phyloP scores from a whole-genome alignment of 169 alveolate genomes.

The Plasmodium billcollinsi region DNA sequence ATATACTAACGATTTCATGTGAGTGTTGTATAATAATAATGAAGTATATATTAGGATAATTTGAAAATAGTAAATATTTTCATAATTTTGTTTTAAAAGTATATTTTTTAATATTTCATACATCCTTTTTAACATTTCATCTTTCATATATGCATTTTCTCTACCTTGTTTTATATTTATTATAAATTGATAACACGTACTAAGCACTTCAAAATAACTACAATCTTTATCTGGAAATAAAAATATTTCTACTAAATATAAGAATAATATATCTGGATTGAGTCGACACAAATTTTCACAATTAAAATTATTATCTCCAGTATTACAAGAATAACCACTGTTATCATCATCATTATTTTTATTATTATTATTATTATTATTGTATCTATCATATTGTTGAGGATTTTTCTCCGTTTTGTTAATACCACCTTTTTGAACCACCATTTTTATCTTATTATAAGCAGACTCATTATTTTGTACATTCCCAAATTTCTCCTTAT shows the following conservation, averaged over 20 bases:
- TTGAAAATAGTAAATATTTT: slow-evolving; percentile 26
- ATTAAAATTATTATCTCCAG: not conserved
- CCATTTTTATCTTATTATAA: too few relatives aligned
- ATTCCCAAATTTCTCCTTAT: not conserved
- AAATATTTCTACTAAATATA: slow-evolving; percentile 50
- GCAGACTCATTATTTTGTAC: not conserved
- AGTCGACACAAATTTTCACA: too few relatives aligned
- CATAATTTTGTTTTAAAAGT: not conserved
- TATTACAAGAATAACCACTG: not conserved
- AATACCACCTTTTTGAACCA: not conserved
- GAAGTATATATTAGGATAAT: slow-evolving; percentile 35
- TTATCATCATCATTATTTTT: not conserved
- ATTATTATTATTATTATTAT: not conserved
- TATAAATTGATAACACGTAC: slow-evolving; percentile 55
- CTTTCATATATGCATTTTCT: slow-evolving; percentile 10
- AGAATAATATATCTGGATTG: slow-evolving; percentile 1
- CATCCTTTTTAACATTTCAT: slow-evolving; percentile 15
- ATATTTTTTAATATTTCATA: slow-evolving; percentile 23
- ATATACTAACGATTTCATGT: slow-evolving; percentile 26
- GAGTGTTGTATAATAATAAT: slow-evolving; percentile 30
- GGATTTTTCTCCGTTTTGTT: not conserved
- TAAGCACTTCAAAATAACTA: slow-evolving; percentile 54
- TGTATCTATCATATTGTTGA: not conserved
- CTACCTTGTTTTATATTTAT: slow-evolving; percentile 20
- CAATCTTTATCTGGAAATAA: slow-evolving; percentile 45